Evolutionary conservation across 2,329 filamentous ascomycete genomes (phyloP), one percentile per base, ranked within the genome.

Genomic region (Malbranchea cinnamomea): DNA sequence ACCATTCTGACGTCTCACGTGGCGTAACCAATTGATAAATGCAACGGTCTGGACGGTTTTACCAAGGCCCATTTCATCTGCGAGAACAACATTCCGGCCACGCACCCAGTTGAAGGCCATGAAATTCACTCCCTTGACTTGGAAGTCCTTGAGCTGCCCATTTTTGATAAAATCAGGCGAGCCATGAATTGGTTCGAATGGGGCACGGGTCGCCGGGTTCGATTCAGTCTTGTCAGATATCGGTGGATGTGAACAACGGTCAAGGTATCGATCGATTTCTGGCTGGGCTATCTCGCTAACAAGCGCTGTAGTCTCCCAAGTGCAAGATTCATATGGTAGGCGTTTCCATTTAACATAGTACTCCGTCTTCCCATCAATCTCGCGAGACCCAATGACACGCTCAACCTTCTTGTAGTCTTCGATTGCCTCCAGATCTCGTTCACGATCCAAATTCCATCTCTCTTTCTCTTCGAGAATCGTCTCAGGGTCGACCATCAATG

Each of bases 291-390:
- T 71, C 18, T 73, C 62, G 48, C 74, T 80, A 43, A 95, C 71
- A 19, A 87, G 65, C 4, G 71, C 66, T 22, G 75, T 80, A 23
- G 64, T 58, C 52, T 98, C 89, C 91, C 91, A 98, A 2, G 91
- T 98, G 56, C 81, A 93, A 38, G 77, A 76, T 45, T 95, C 85
- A 50, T 98, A 98, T 30, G 78, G 81, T 30, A 95, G 68, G 7
- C 82, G 81, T 56, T 89, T 92, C 84, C 89, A 98, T 60, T 98
- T 98, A 55, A 95, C 78, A 40, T 76, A 82, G 53, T 98, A 98
- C 51, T 95, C 83, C 1, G 71, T 71, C 28, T 74, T 82, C 6
- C 80, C 77, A 9, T 89, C 83, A 14, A 77, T 78, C 34, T 83
- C 73, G 38, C 80, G 75, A 35, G 77, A 71, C 31, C 81, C 80